These are phyloP conservation scores for Sequoia sempervirens DNA, from an alignment of 75 land plant genomes.

Conservation along the genomic window DNA sequence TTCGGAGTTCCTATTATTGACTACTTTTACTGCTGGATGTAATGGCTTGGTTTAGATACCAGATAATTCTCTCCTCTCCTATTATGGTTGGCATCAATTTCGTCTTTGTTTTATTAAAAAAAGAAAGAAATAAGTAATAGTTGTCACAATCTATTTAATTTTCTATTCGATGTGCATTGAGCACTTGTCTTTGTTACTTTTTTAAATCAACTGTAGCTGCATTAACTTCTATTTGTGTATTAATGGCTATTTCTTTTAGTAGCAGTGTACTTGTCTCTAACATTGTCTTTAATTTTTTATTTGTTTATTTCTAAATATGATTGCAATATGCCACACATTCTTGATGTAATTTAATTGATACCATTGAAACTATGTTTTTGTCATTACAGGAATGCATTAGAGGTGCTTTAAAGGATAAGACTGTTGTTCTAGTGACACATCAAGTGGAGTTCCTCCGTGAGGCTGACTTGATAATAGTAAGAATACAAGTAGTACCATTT, in stretches of 20 bases:
- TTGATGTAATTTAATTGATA: neutral
- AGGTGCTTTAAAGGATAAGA: constrained; percentile 27
- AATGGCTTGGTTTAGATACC: neutral
- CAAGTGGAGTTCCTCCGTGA: constrained; percentile 40
- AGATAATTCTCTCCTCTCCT: neutral
- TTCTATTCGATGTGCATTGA: neutral
- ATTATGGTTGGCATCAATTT: neutral
- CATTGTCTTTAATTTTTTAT: neutral
- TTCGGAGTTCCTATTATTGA: neutral
- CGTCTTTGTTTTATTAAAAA: neutral
- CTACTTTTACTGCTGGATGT: neutral
- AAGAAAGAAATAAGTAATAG: no score
- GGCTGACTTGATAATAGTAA: constrained; percentile 36
- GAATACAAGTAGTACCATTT: neutral
- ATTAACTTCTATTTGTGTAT: neutral
- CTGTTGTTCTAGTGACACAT: constrained; percentile 39
- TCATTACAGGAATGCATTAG: constrained; percentile 33
- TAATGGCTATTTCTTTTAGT: neutral
- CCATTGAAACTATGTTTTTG: neutral
- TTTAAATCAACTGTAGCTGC: neutral
- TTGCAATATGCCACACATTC: constrained; percentile 4
- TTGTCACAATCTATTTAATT: neutral
- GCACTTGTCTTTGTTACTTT: neutral
- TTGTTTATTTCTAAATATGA: neutral
- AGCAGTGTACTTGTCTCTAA: neutral